These are phyloP conservation scores for Gorgonomyces haynaldii DNA, from an alignment of 192 early-diverging fungal species.

Conservation along the genomic window DNA sequence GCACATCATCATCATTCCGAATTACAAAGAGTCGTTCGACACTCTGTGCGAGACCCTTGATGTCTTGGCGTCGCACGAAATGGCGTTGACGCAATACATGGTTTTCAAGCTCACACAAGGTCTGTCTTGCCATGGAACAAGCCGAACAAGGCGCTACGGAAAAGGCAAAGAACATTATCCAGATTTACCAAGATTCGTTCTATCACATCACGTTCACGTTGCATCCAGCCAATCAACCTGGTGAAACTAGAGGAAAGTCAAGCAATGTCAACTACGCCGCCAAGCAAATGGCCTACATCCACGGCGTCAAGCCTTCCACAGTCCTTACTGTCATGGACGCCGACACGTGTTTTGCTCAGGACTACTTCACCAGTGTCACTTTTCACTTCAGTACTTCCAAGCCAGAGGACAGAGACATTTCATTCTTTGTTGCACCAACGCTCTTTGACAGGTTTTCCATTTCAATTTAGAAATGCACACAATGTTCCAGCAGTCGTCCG, in stretches of 20 bases:
- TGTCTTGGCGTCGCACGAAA: conserved; percentile 43
- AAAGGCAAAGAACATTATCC: conserved; percentile 42
- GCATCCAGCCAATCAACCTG: conserved; percentile 44
- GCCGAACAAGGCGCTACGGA: conserved; percentile 31
- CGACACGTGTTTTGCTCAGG: conserved; percentile 54
- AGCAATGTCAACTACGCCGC: conserved; percentile 56
- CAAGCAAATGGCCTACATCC: conserved; percentile 19
- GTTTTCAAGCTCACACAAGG: conserved; percentile 19
- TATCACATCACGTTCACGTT: conserved; percentile 51
- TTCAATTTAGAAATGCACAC: conserved; percentile 31
- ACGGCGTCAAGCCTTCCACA: conserved; percentile 16
- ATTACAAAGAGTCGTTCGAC: conserved; percentile 58
- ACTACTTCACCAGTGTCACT: conserved; percentile 40
- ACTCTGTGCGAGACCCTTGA: conserved; percentile 60
- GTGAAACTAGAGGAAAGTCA: conserved; percentile 55
- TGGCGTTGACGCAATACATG: conserved; percentile 39
- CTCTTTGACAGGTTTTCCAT: conserved; percentile 26
- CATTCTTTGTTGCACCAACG: conserved; percentile 24
- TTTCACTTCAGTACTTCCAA: conserved; percentile 14
- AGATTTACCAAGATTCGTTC: conserved; percentile 43
- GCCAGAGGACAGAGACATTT: conserved; percentile 11
- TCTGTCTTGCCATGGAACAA: conserved; percentile 61
- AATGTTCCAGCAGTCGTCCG: conserved; percentile 56
- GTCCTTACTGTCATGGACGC: conserved; percentile 61
- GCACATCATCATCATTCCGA: conserved; percentile 64